These are phyloP conservation scores for Sphagnurus paluster DNA, from an alignment of 1,284 basidiomycete genomes.

Conservation along the genomic window DNA sequence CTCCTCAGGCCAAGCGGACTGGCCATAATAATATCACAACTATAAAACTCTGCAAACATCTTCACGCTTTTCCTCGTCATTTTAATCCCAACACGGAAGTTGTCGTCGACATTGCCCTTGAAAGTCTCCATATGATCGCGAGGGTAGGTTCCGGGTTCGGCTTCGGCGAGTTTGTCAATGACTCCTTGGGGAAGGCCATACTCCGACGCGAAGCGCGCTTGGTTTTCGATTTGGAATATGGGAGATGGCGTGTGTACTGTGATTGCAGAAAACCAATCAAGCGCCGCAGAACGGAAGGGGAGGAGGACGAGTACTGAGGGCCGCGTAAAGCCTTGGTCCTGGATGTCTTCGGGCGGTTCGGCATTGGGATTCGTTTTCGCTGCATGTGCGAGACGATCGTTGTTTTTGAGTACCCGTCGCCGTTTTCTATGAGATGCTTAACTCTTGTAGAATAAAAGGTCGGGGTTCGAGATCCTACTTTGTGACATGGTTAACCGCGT, in stretches of 20 bases:
- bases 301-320: conserved; percentile 91
- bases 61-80: conserved; percentile 89
- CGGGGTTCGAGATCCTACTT: conserved; percentile 52
- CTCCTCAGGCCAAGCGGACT: conserved; percentile 91
- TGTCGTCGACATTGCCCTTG: conserved; percentile 97
- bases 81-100: conserved; percentile 91
- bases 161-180: conserved; percentile 79
- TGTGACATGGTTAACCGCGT: conserved; percentile 82
- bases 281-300: conserved; percentile 89
- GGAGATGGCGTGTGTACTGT: conserved; percentile 67
- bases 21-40: conserved; percentile 89
- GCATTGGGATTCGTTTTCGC: conserved; percentile 50
- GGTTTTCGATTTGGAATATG: conserved; percentile 82
- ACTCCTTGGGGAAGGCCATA: conserved; percentile 82
- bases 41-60: conserved; percentile 88
- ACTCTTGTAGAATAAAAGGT: conserved; percentile 15
- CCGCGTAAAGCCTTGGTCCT: conserved; percentile 97
- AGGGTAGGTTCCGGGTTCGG: conserved; percentile 79
- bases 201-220: conserved; percentile 78
- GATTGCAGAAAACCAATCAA: conserved; percentile 74
- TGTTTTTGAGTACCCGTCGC: conserved; percentile 91
- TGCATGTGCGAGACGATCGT: conserved; percentile 80
- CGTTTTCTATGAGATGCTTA: conserved; percentile 69
- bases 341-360: conserved; percentile 69
- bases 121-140: conserved; percentile 92